These are phyloP conservation scores for Talaromyces liani DNA, from an alignment of 495 filamentous ascomycete genomes.

Conservation along the genomic window DNA sequence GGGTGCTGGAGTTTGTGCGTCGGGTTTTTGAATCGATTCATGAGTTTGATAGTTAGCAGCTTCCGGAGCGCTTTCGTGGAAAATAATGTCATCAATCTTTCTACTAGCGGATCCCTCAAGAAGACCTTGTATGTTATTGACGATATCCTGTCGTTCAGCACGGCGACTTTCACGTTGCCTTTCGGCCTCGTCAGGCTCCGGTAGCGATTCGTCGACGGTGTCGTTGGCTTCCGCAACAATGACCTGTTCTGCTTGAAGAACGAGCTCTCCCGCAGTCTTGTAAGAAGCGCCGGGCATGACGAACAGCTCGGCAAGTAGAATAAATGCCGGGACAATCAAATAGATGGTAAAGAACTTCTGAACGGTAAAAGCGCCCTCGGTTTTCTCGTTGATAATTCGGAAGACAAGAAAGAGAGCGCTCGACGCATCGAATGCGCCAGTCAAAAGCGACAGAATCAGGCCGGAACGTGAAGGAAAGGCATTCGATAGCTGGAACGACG, in stretches of 20 bases:
- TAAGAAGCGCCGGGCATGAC: slow-evolving; percentile 77
- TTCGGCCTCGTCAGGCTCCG: slow-evolving; percentile 42
- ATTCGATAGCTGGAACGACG: slow-evolving; percentile 88
- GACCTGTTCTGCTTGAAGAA: slow-evolving; percentile 58
- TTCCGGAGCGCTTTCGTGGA: slow-evolving; percentile 4
- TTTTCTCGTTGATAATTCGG: slow-evolving; percentile 62
- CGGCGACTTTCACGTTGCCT: slow-evolving; percentile 56
- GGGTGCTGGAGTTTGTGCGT: slow-evolving; percentile 14
- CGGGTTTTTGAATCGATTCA: slow-evolving; percentile 9
- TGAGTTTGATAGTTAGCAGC: slow-evolving; percentile 20
- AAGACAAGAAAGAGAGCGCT: slow-evolving; percentile 87
- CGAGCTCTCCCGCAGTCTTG: slow-evolving; percentile 80
- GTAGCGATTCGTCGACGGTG: slow-evolving; percentile 47
- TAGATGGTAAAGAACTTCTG: slow-evolving; percentile 71
- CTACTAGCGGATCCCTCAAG: slow-evolving; percentile 50
- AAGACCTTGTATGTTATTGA: slow-evolving; percentile 66
- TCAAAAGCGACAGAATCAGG: slow-evolving; percentile 75
- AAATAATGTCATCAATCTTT: slow-evolving; percentile 8
- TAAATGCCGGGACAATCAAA: slow-evolving; percentile 64
- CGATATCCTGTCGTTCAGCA: slow-evolving; percentile 57
- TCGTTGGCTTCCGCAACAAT: slow-evolving; percentile 43
- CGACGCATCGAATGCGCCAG: slow-evolving; percentile 84
- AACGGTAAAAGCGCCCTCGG: slow-evolving; percentile 51
- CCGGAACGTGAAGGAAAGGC: slow-evolving; percentile 82
- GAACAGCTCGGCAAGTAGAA: slow-evolving; percentile 60